Percentiles rank a stretch among this genome's conserved stretches.
Conservation (phyloP, 768 basidiomycete genomes). For the Scleroderma citrinum region DNA sequence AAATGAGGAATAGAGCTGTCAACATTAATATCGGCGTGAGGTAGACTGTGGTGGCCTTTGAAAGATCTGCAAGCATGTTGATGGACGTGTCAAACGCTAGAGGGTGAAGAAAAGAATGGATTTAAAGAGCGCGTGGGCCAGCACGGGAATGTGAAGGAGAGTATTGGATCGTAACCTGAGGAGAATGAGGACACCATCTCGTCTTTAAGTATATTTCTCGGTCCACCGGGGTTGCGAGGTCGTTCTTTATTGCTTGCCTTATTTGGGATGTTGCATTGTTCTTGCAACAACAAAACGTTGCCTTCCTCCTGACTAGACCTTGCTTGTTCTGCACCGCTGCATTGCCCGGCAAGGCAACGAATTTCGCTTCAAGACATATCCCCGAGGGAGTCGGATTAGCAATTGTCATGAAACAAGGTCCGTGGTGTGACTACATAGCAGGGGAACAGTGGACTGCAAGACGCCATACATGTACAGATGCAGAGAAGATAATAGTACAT, state of each 20-base stretch:
- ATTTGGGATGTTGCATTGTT: constrained; percentile 3
- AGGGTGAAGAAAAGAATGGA: background rate
- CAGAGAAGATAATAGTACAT: no score
- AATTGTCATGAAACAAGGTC: no score
- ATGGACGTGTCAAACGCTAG: background rate
- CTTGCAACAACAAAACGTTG: background rate
- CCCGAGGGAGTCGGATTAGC: no score
- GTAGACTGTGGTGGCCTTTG: constrained; percentile 62
- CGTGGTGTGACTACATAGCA: no score
- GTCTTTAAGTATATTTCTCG: background rate
- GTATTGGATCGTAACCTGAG: background rate
- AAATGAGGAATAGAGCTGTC: constrained; percentile 56
- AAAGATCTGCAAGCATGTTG: constrained; percentile 63
- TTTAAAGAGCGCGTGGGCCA: constrained; percentile 12
- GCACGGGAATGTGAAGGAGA: constrained; percentile 12
- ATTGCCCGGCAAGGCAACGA: background rate
- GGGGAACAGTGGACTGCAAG: no score
- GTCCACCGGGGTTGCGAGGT: no score
- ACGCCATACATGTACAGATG: no score
- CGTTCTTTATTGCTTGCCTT: constrained; percentile 1
- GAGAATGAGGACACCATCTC: background rate
- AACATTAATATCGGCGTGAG: constrained; percentile 62
- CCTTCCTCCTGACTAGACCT: background rate
- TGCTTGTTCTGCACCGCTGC: background rate
- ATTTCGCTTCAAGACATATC: no score